These are phyloP conservation scores for Suhomyces wounanorum DNA, from an alignment of 1,139 yeast genomes.

Conservation along the genomic window DNA sequence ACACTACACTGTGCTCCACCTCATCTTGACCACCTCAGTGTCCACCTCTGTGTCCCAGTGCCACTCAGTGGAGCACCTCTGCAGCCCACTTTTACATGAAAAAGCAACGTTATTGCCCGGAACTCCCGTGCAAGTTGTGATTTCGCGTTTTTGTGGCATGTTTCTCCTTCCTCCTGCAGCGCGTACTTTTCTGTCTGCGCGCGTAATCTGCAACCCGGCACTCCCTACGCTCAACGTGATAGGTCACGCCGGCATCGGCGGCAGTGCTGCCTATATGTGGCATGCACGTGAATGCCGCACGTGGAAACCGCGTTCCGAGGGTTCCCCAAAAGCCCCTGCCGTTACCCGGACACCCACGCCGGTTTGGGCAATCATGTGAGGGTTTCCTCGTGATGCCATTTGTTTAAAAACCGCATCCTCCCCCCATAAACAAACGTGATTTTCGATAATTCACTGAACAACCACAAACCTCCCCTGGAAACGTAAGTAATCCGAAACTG, in stretches of 20 bases:
- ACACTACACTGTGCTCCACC: too few species aligned
- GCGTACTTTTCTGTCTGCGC: conserved; percentile 5
- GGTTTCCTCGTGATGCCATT: conserved; percentile 28
- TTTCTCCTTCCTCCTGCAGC: neutral
- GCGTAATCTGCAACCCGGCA: conserved; percentile 1
- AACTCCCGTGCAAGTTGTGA: neutral
- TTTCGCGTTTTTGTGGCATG: conserved; percentile 2
- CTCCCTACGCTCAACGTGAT: conserved; percentile 5
- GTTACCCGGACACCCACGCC: conserved; percentile 5
- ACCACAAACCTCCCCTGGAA: neutral
- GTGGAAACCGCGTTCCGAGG: conserved; percentile 1
- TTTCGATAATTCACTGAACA: conserved; percentile 9
- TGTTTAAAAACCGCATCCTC: conserved; percentile 13
- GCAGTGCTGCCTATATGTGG: too few species aligned
- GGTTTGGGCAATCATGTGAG: conserved; percentile 26
- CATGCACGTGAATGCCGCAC: conserved; percentile 4
- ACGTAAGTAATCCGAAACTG: neutral
- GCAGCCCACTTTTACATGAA: neutral
- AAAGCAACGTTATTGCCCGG: neutral
- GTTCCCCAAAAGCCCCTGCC: too few species aligned
- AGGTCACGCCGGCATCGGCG: conserved; percentile 3
- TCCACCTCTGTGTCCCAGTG: too few species aligned
- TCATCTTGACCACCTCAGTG: too few species aligned
- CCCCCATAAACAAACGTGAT: conserved; percentile 16
- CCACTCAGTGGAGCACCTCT: too few species aligned